These are phyloP conservation scores for Rhodomyrtus psidioides DNA, from an alignment of 441 rosid genomes.

Conservation along the genomic window DNA sequence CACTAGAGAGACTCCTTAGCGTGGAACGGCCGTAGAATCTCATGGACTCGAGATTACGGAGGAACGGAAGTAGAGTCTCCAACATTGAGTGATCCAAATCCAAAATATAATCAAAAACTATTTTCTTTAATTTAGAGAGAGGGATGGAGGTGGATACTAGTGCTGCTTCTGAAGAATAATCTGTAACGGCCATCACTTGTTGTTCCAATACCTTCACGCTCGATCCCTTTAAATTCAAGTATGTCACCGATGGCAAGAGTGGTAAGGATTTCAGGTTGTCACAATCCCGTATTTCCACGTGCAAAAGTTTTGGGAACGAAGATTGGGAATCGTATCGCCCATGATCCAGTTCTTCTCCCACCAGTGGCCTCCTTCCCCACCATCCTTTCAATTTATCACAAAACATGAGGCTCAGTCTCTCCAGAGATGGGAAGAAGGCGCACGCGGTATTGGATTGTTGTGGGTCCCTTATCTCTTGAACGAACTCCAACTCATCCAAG, in stretches of 20 bases:
- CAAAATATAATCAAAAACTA: fast-evolving
- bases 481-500: too few species aligned
- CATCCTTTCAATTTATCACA: too few species aligned
- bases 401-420: too few species aligned
- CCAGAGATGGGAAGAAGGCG: too few species aligned
- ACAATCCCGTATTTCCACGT: neutral
- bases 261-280: neutral
- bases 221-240: fast-evolving
- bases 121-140: neutral
- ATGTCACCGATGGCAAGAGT: fast-evolving
- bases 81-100: neutral
- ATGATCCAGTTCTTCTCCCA: neutral
- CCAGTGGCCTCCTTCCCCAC: too few species aligned
- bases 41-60: neutral
- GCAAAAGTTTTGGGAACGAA: neutral
- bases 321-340: neutral
- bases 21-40: fast-evolving
- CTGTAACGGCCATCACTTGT: neutral
- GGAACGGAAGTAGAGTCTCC: neutral
- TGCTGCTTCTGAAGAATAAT: neutral
- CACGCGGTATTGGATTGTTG: too few species aligned
- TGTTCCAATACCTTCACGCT: neutral
- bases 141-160: neutral
- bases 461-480: too few species aligned
- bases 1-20: neutral